phyloP scores from a whole-genome alignment of 2,329 filamentous ascomycete genomes.

The Ilyonectria mors-panacis region DNA sequence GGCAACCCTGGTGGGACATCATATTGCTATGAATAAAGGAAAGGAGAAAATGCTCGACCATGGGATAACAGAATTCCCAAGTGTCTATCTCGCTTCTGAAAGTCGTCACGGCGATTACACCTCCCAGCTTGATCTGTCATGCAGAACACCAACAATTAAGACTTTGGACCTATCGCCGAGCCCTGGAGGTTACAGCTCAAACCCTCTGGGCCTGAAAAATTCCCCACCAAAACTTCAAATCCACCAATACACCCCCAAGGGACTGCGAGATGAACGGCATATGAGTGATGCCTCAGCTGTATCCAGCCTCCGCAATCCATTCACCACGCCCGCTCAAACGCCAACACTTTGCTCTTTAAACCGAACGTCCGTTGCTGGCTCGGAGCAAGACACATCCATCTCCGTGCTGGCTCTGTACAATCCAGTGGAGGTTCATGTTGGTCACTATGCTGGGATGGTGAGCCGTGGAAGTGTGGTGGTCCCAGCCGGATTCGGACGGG shows the following conservation, averaged over 20 bases:
- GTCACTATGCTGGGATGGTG: slow-evolving; percentile 5
- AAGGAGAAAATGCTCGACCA: slow-evolving; percentile 39
- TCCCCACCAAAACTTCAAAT: background rate
- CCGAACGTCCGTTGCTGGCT: slow-evolving; percentile 10
- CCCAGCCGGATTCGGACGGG: slow-evolving; percentile 7
- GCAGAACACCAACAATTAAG: slow-evolving; percentile 24
- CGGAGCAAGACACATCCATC: slow-evolving; percentile 9
- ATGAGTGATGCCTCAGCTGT: slow-evolving; percentile 17
- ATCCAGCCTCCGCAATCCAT: slow-evolving; percentile 30
- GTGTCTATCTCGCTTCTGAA: slow-evolving; percentile 8
- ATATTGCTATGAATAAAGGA: slow-evolving; percentile 34
- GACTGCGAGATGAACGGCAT: slow-evolving; percentile 2
- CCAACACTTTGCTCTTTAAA: slow-evolving; percentile 21
- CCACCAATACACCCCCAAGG: slow-evolving; percentile 2
- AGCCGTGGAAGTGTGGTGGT: slow-evolving; percentile 9
- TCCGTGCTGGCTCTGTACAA: slow-evolving; percentile 3
- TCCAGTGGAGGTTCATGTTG: background rate
- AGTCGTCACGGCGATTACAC: background rate
- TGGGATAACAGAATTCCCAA: slow-evolving; percentile 15
- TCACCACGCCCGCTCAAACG: slow-evolving; percentile 28
- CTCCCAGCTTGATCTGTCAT: slow-evolving; percentile 6
- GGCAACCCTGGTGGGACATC: slow-evolving; percentile 42
- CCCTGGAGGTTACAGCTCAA: background rate
- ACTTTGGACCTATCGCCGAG: slow-evolving; percentile 7
- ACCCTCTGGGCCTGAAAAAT: background rate